A percentile compares a stretch with the other conserved stretches of the same genome.
Conservation (phyloP, 805 yeast species). For the Ogataea parapolymorpha region DNA sequence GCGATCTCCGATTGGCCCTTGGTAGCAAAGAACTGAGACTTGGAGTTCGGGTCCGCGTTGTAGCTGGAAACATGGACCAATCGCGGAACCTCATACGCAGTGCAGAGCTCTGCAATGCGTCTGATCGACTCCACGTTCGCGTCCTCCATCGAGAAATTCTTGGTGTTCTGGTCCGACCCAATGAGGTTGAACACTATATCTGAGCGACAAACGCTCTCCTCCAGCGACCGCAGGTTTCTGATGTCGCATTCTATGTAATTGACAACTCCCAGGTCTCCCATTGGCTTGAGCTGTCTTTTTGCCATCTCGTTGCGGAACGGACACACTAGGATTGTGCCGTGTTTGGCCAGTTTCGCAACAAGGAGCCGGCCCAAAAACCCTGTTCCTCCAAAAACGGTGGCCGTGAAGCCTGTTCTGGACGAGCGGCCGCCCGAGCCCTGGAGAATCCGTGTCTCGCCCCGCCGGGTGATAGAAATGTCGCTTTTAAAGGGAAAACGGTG, state of each 20-base stretch:
- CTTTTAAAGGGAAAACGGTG: slow-evolving; percentile 40
- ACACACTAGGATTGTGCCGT: slow-evolving; percentile 72
- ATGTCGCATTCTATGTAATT: slow-evolving; percentile 80
- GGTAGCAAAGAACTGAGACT: slow-evolving; percentile 71
- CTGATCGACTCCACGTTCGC: slow-evolving; percentile 76
- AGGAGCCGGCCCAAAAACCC: slow-evolving; percentile 77
- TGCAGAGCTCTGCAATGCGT: slow-evolving; percentile 71
- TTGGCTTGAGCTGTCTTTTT: slow-evolving; percentile 72
- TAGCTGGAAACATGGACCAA: slow-evolving; percentile 76
- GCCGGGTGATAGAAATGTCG: slow-evolving; percentile 68
- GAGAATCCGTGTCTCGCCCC: slow-evolving; percentile 71
- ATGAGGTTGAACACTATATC: slow-evolving; percentile 80
- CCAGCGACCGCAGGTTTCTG: slow-evolving; percentile 71
- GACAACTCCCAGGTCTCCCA: slow-evolving; percentile 86
- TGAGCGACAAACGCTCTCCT: slow-evolving; percentile 72
- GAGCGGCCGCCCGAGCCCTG: slow-evolving; percentile 79
- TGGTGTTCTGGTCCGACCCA: slow-evolving; percentile 73
- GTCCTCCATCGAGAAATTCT: slow-evolving; percentile 79
- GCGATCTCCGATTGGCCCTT: slow-evolving; percentile 76
- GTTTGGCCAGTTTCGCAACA: slow-evolving; percentile 69
- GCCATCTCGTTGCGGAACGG: slow-evolving; percentile 83
- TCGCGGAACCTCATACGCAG: slow-evolving; percentile 69
- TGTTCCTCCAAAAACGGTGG: slow-evolving; percentile 81
- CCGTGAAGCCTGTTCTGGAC: slow-evolving; percentile 83
- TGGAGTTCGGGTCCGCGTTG: slow-evolving; percentile 66